These are phyloP conservation scores for Potentilla sterilis DNA, from an alignment of 306 rosid species.

Conservation along the genomic window DNA sequence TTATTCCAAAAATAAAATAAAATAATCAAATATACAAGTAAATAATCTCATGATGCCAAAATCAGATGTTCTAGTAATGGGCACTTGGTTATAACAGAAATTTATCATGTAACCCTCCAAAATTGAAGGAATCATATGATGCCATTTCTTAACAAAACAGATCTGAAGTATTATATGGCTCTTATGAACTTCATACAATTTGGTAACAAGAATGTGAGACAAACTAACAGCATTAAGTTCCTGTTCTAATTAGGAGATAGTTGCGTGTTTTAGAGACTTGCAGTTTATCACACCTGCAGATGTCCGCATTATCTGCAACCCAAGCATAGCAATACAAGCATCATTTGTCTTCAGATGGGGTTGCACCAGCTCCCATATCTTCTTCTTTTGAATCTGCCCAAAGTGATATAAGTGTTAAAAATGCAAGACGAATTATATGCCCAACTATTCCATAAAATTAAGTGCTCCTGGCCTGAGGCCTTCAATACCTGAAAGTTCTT, in stretches of 20 bases:
- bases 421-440: slow-evolving; percentile 4
- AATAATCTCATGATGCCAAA: too few relatives aligned
- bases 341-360: slow-evolving; percentile 70
- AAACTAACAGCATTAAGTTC: background rate
- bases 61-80: too few relatives aligned
- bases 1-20: background rate
- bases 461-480: background rate
- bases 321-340: slow-evolving; percentile 58
- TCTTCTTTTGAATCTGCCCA: slow-evolving; percentile 72
- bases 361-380: slow-evolving; percentile 74
- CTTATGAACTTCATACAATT: background rate
- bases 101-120: too few relatives aligned
- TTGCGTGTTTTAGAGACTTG: slow-evolving; percentile 24
- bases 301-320: slow-evolving; percentile 57
- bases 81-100: too few relatives aligned
- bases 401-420: background rate
- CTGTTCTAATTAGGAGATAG: slow-evolving; percentile 25
- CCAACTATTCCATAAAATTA: background rate
- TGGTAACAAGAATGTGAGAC: background rate
- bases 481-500: background rate
- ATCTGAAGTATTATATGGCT: background rate
- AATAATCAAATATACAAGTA: background rate
- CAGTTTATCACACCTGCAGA: slow-evolving; percentile 50
- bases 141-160: slow-evolving; percentile 4
- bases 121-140: background rate